Conservation (phyloP, 2,329 filamentous ascomycete genomes). For the Thielaviopsis ethacetica region DNA sequence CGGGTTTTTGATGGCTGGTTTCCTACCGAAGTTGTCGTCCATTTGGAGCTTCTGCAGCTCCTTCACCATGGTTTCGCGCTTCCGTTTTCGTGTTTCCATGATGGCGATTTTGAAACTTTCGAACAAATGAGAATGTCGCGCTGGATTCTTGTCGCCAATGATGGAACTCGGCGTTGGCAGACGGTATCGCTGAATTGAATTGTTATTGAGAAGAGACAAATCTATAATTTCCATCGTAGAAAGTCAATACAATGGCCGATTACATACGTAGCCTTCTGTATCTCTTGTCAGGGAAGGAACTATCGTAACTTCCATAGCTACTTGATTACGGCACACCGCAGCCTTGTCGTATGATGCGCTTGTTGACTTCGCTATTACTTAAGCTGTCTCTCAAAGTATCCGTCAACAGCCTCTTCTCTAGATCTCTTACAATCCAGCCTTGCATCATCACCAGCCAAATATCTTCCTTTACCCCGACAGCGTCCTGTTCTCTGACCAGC, state of each 20-base stretch:
- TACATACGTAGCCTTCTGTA: neutral
- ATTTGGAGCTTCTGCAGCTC: neutral
- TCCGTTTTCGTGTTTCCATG: neutral
- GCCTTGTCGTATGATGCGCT: neutral
- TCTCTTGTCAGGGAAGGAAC: neutral
- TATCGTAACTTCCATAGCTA: neutral
- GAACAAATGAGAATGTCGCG: neutral
- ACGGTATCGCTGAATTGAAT: neutral
- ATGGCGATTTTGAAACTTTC: neutral
- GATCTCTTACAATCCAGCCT: neutral
- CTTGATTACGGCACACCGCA: neutral
- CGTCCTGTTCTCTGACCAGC: neutral
- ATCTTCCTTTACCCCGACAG: neutral
- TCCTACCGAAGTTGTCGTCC: neutral
- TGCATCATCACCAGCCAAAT: neutral
- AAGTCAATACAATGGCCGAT: neutral
- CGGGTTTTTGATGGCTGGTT: neutral
- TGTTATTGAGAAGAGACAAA: neutral
- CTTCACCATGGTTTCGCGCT: neutral
- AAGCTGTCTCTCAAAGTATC: neutral
- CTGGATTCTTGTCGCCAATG: too few species aligned
- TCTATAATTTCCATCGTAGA: neutral
- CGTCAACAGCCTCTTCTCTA: too few species aligned
- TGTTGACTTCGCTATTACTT: neutral
- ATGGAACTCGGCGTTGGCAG: neutral